phyloP scores from a whole-genome alignment of 2,329 filamentous ascomycete genomes.

The Neopestalotiopsis rosae region DNA sequence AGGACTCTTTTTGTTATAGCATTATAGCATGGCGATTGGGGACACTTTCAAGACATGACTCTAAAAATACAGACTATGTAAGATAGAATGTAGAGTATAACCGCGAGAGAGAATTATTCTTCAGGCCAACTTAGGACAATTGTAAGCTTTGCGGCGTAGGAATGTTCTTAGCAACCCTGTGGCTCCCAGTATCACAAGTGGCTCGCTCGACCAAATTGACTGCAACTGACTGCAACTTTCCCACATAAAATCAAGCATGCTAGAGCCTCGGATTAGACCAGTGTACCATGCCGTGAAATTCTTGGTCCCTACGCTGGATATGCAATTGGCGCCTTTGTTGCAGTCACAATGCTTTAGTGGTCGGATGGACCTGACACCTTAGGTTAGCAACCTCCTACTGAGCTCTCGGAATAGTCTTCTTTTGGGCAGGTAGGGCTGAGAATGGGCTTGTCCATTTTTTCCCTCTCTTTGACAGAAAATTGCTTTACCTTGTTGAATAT shows the following conservation, averaged over 20 bases:
- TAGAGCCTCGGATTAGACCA: neutral
- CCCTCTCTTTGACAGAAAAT: too few species aligned
- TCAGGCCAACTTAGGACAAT: too few species aligned
- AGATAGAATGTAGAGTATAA: too few species aligned
- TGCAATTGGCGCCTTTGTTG: neutral
- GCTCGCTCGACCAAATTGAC: neutral
- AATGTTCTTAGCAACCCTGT: too few species aligned
- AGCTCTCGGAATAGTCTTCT: neutral
- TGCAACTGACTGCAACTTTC: conserved; percentile 14
- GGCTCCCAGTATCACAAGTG: too few species aligned
- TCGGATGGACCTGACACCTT: neutral
- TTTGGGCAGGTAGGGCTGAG: neutral
- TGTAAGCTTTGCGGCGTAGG: too few species aligned
- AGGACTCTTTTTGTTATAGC: neutral
- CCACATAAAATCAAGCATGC: neutral
- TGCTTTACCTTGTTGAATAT: too few species aligned
- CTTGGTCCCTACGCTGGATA: neutral
- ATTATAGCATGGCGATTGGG: neutral
- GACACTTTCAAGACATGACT: neutral
- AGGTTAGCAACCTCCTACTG: neutral
- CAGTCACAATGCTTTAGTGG: neutral
- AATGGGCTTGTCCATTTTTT: neutral
- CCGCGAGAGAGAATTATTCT: too few species aligned
- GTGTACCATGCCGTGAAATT: neutral
- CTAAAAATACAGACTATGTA: neutral